Conservation (phyloP, 768 basidiomycete genomes). For the Astraeus odoratus region DNA sequence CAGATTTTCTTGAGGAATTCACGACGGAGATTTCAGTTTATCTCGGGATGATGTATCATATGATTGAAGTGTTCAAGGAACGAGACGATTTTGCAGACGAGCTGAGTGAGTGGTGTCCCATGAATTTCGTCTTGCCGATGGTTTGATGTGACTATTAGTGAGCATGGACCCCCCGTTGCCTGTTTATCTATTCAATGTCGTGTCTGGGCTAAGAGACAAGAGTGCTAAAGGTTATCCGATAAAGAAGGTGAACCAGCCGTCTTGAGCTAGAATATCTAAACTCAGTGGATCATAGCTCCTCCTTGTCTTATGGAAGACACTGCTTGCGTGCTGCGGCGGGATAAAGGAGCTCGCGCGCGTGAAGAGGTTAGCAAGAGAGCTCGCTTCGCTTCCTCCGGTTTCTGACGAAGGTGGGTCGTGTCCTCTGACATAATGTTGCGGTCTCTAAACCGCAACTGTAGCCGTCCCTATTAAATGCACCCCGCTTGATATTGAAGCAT, state of each 20-base stretch:
- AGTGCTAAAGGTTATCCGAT: conserved; percentile 94
- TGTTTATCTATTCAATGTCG: conserved; percentile 83
- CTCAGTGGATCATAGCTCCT: conserved; percentile 53
- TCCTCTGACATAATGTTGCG: conserved; percentile 1
- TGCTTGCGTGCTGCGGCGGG: conserved; percentile 90
- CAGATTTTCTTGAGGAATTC: conserved; percentile 82
- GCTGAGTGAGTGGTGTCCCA: conserved; percentile 59
- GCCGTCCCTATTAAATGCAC: conserved; percentile 78
- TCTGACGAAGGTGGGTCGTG: conserved; percentile 39
- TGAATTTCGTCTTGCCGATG: neutral
- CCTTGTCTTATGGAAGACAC: conserved; percentile 89
- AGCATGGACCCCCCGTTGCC: conserved; percentile 91
- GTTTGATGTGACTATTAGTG: conserved; percentile 49
- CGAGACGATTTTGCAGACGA: conserved; percentile 96
- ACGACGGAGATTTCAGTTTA: conserved; percentile 91
- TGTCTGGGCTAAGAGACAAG: conserved; percentile 88
- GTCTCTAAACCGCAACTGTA: conserved; percentile 15
- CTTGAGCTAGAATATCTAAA: conserved; percentile 1
- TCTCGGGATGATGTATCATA: conserved; percentile 90
- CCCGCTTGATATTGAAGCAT: conserved; percentile 84
- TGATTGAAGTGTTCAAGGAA: conserved; percentile 89
- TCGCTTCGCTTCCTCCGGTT: conserved; percentile 61
- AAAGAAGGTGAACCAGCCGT: conserved; percentile 64
- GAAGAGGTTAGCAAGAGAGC: conserved; percentile 79
- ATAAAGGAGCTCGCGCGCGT: conserved; percentile 78